phyloP scores from a whole-genome alignment of 768 basidiomycete species.

The Coprinopsis strossmayeri region DNA sequence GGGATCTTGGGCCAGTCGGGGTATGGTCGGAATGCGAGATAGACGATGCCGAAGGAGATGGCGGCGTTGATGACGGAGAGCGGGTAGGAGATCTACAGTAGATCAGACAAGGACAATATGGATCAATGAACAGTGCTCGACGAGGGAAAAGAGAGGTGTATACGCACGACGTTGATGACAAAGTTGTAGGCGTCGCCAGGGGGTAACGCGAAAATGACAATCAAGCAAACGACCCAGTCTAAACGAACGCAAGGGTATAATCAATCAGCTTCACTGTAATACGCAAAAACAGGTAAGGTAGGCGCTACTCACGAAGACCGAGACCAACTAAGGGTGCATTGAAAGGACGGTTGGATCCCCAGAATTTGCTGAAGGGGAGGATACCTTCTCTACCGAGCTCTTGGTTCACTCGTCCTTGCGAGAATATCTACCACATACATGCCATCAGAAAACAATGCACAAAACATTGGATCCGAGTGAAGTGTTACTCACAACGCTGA shows the following conservation, averaged over 20 bases:
- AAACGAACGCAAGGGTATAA: background rate
- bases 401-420: slow-evolving; percentile 45
- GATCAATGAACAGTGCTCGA: too few species aligned
- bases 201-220: slow-evolving; percentile 37
- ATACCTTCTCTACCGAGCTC: slow-evolving; percentile 59
- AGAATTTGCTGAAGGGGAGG: slow-evolving; percentile 54
- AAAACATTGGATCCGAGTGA: too few species aligned
- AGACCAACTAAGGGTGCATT: slow-evolving; percentile 54
- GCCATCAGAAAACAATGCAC: slow-evolving; percentile 10
- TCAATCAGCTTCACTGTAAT: background rate
- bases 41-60: slow-evolving; percentile 41
- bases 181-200: slow-evolving; percentile 66
- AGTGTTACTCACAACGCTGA: slow-evolving; percentile 32
- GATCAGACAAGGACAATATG: background rate
- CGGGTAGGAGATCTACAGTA: slow-evolving; percentile 37
- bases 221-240: slow-evolving; percentile 31
- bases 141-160: too few species aligned
- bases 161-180: slow-evolving; percentile 49
- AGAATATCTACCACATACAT: slow-evolving; percentile 15
- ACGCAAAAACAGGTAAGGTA: too few species aligned
- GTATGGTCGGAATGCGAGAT: slow-evolving; percentile 13
- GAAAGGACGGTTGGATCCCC: slow-evolving; percentile 57
- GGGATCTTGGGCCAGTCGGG: too few species aligned
- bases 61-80: slow-evolving; percentile 42
- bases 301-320: slow-evolving; percentile 41